Evolutionary conservation across 192 early-diverging fungal genomes (phyloP).

Genomic region (Bifiguratus adelaidae): DNA sequence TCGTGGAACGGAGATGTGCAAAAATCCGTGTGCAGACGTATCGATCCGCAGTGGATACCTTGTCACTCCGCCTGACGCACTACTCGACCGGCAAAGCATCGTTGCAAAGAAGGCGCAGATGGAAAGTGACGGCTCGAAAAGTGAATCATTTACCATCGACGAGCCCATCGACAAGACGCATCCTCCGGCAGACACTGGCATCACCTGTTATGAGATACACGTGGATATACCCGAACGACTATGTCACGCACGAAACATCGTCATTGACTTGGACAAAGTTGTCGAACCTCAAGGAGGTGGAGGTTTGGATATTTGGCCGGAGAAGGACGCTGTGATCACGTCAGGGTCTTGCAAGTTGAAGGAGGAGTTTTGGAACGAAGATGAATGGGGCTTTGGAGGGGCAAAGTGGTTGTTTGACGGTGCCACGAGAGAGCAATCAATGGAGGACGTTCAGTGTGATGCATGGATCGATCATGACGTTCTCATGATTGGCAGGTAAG

Average conservation of each 20-base stretch:
- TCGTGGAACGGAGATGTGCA: background rate
- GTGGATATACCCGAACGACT: conserved; percentile 7
- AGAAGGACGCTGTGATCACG: background rate
- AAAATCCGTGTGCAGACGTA: background rate
- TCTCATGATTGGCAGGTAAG: too few relatives aligned
- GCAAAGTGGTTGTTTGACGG: background rate
- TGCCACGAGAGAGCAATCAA: background rate
- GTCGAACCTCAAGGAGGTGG: background rate
- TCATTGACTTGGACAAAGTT: background rate
- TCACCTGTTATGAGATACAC: conserved; percentile 1
- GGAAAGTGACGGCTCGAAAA: too few relatives aligned
- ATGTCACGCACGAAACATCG: conserved; percentile 1
- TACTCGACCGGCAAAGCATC: background rate
- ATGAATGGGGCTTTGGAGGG: conserved; percentile 6
- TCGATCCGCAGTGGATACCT: too few relatives aligned
- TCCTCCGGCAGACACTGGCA: background rate
- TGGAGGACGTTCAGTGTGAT: conserved; percentile 2
- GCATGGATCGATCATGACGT: conserved; percentile 5
- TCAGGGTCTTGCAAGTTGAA: conserved; percentile 8
- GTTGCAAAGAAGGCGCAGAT: too few relatives aligned
- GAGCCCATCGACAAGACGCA: background rate
- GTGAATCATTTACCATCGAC: too few relatives aligned
- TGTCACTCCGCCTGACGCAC: background rate
- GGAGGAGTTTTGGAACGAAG: background rate
- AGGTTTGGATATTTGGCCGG: conserved; percentile 2